Evolutionary conservation across 768 basidiomycete species (phyloP).

Genomic region (Omphalotus guepiniiformis): DNA sequence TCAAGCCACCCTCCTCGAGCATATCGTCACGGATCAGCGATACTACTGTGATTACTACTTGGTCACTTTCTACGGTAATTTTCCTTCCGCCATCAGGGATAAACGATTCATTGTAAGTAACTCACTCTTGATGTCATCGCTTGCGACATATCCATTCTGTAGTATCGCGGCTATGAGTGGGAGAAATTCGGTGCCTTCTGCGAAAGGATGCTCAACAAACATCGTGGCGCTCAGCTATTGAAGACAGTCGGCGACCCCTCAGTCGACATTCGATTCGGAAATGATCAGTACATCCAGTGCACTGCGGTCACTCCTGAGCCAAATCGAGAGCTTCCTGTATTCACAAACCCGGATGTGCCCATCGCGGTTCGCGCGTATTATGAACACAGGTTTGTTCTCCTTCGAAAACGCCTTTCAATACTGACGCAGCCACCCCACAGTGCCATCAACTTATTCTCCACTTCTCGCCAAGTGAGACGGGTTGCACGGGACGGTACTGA

Average conservation of each 20-base stretch:
- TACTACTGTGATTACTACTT: constrained; percentile 93
- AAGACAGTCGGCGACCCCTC: constrained; percentile 72
- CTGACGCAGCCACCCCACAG: constrained; percentile 31
- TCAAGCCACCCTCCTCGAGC: constrained; percentile 83
- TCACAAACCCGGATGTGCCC: constrained; percentile 82
- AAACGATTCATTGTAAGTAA: constrained; percentile 84
- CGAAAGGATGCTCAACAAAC: constrained; percentile 88
- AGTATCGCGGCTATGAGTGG: constrained; percentile 96
- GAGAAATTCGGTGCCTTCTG: constrained; percentile 89
- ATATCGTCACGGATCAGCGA: constrained; percentile 77
- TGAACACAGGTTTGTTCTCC: constrained; percentile 62
- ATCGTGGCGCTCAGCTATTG: constrained; percentile 78
- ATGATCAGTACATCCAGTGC: constrained; percentile 85
- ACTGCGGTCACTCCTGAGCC: constrained; percentile 84
- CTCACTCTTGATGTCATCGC: background rate
- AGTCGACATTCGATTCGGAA: constrained; percentile 74
- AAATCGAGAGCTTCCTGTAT: constrained; percentile 69
- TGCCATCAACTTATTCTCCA: constrained; percentile 80
- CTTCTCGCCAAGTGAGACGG: constrained; percentile 64
- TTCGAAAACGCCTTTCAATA: background rate
- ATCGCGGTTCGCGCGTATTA: constrained; percentile 79
- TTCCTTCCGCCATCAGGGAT: constrained; percentile 77
- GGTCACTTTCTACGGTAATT: constrained; percentile 90
- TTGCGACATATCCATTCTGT: constrained; percentile 8
- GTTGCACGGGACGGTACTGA: constrained; percentile 59